A percentile compares a stretch with the other conserved stretches of the same genome.
These are phyloP conservation scores for Phytopythium litorale DNA, from an alignment of 352 stramenopile species.

Conservation along the genomic window DNA sequence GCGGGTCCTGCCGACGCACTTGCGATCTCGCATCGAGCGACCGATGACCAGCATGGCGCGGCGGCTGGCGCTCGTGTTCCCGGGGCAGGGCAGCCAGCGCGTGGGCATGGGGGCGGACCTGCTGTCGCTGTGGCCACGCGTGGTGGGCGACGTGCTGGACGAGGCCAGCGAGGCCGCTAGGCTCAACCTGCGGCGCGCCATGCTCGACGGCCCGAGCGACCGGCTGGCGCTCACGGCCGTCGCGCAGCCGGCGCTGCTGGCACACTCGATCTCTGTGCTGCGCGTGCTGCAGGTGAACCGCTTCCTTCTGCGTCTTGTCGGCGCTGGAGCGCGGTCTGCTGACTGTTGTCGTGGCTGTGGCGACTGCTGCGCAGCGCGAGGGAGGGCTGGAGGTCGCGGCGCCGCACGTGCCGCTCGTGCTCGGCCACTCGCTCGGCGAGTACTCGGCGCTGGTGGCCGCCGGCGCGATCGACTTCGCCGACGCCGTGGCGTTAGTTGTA, in stretches of 20 bases:
- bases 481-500: conserved; percentile 66
- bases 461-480: conserved; percentile 53
- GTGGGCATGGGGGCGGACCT: conserved; percentile 78
- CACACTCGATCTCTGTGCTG: conserved; percentile 71
- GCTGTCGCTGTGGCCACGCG: conserved; percentile 59
- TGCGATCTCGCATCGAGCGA: too few relatives aligned
- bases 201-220: conserved; percentile 56
- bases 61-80: conserved; percentile 72
- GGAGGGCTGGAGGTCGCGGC: conserved; percentile 28
- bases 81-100: conserved; percentile 79
- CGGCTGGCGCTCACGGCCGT: conserved; percentile 68
- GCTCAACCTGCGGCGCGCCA: conserved; percentile 48
- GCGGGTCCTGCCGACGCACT: too few relatives aligned
- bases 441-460: conserved; percentile 83
- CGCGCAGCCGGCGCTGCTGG: conserved; percentile 77
- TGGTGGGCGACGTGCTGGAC: conserved; percentile 54
- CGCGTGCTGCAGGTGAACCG: conserved; percentile 37
- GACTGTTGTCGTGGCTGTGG: neutral
- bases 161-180: conserved; percentile 74
- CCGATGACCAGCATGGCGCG: neutral
- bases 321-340: neutral
- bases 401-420: conserved; percentile 27
- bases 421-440: conserved; percentile 85
- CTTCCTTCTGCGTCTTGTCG: neutral
- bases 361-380: conserved; percentile 31